Conservation (phyloP, 2,329 filamentous ascomycete species). For the Diplodia mutila region DNA sequence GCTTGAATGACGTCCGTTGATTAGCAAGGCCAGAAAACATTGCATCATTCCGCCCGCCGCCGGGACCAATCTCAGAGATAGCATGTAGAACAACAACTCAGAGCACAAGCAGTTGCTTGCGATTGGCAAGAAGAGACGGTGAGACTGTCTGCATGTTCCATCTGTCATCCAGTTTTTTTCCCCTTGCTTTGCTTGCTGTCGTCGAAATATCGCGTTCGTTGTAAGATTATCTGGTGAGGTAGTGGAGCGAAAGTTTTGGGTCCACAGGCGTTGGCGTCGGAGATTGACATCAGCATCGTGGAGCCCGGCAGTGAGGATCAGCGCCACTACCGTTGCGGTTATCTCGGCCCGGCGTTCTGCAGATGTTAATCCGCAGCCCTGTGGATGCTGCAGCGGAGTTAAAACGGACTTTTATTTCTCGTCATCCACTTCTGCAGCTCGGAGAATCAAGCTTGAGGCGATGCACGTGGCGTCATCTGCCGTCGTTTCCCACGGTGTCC, state of each 20-base stretch:
- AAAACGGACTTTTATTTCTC: neutral
- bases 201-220: neutral
- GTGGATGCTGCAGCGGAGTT: neutral
- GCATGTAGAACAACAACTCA: neutral
- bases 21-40: neutral
- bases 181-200: neutral
- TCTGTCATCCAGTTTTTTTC: neutral
- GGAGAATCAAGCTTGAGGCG: neutral
- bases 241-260: neutral
- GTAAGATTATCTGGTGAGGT: no score
- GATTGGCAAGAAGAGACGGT: neutral
- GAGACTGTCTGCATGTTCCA: neutral
- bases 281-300: slow-evolving; percentile 5
- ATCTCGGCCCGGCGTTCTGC: neutral
- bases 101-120: neutral
- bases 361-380: neutral
- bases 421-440: neutral
- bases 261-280: no score
- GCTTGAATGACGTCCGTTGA: neutral
- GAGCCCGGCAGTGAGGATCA: neutral
- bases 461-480: neutral
- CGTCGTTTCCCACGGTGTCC: neutral
- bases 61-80: neutral
- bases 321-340: neutral
- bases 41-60: neutral